Evolutionary conservation across 192 early-diverging fungal genomes (phyloP).

Genomic region (Powellomyces hirtus): DNA sequence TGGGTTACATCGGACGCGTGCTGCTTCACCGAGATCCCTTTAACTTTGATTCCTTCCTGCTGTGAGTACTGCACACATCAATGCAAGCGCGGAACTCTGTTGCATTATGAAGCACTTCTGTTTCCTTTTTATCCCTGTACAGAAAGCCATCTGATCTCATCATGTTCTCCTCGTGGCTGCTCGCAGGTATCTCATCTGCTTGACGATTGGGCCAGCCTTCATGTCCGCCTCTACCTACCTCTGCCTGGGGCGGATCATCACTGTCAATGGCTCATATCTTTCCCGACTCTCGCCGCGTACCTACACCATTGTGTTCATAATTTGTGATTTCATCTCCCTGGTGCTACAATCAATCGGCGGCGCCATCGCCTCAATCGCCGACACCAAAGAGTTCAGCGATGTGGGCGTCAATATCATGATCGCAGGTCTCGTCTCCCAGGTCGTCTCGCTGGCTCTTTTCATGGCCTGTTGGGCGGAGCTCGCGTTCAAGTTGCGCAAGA

Average conservation of each 20-base stretch:
- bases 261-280: not conserved
- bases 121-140: no score
- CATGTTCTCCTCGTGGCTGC: not conserved
- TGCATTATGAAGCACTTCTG: no score
- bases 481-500: not conserved
- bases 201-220: slow-evolving; percentile 1
- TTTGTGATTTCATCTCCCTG: not conserved
- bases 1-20: slow-evolving; percentile 7
- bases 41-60: not conserved
- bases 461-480: not conserved
- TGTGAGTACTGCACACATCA: not conserved
- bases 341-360: slow-evolving; percentile 7
- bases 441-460: slow-evolving; percentile 1
- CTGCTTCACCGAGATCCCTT: slow-evolving; percentile 3
- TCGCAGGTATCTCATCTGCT: not conserved
- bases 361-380: not conserved
- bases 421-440: slow-evolving; percentile 3
- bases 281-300: not conserved
- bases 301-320: not conserved
- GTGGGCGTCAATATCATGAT: slow-evolving; percentile 11
- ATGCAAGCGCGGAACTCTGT: no score
- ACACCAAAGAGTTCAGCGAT: not conserved
- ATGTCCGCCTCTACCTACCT: slow-evolving; percentile 2
- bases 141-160: no score
- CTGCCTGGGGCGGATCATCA: slow-evolving; percentile 1